Evolutionary conservation across 805 yeast species (phyloP), one percentile per base, ranked within the genome.

Genomic region (Yarrowia sp.): DNA sequence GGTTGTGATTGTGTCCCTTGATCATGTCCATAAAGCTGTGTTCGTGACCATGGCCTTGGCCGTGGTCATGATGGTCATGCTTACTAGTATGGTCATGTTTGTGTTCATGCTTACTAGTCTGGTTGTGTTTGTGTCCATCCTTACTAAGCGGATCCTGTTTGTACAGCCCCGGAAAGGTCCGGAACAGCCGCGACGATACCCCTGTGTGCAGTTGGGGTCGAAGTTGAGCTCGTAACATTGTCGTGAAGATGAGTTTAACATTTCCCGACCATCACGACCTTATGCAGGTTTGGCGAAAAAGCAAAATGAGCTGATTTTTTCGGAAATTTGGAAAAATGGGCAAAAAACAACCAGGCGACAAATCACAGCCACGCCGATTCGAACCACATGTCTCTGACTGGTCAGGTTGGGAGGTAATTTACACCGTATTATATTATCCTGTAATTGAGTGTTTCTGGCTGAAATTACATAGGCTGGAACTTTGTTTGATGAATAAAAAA

Each of bases 1-100:
- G 73, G 19, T 67, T 46, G 66, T 70, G 73, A 4, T 65, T 54
- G 58, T 70, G 73, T 9, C 51, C 41, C 32, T 58, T 52, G 21
- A 68, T 58, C 38, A 67, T 26, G 5, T 17, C 63, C 63, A 30
- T 41, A 2, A 58, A 14, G 1, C 58, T 32, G 52, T 67, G 68
- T 17, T 32, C 14, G 48, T 67, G 68, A n/a, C 16, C 3, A 41
- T 68, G 70, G 16, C 38, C 21, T 32, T 68, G 68, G 7, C 40
- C 35, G 30, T 64, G 68, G 16, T n/a, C n/a, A 26, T 26, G 30
- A 21, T 66, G 67, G n/a, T 40, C 62, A 22, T 64, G 66, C 8
- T 28, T 28, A 24, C 12, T 19, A 4, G 7, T 43, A 19, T 33
- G 28, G 32, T 35, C 40, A 30, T 51, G 58, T 8, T 24, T 17